These are phyloP conservation scores for Posidonia australis DNA, from an alignment of 106 monocot genomes.

Conservation along the genomic window DNA sequence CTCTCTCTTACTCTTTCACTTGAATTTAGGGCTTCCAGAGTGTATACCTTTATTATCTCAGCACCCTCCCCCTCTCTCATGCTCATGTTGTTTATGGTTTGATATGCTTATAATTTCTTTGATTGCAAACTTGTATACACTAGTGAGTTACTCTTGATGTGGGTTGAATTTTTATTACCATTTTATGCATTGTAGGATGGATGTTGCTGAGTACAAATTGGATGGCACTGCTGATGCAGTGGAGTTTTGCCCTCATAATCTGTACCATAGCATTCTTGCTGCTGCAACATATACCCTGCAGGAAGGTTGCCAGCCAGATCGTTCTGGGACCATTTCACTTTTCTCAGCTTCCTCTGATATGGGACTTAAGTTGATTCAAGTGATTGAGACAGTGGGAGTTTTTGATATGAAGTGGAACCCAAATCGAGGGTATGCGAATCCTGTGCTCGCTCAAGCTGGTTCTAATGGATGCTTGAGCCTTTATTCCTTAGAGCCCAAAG, in stretches of 20 bases:
- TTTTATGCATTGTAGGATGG: conserved; percentile 13
- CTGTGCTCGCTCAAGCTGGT: conserved; percentile 65
- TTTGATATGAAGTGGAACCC: conserved; percentile 31
- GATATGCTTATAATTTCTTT: too few species aligned
- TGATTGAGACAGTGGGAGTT: conserved; percentile 15
- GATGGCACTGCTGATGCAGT: conserved; percentile 84
- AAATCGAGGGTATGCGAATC: neutral
- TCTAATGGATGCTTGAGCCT: conserved; percentile 52
- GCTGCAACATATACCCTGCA: conserved; percentile 27
- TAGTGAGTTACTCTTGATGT: too few species aligned
- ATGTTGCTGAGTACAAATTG: conserved; percentile 14
- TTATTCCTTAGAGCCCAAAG: conserved; percentile 16
- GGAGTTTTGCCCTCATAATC: conserved; percentile 30
- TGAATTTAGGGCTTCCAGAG: too few species aligned
- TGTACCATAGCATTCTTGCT: conserved; percentile 14
- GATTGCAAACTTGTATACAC: too few species aligned
- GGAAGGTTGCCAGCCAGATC: conserved; percentile 10
- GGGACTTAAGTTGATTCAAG: conserved; percentile 16
- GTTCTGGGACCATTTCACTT: conserved; percentile 22
- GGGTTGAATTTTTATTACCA: too few species aligned
- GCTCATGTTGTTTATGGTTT: too few species aligned
- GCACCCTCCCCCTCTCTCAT: too few species aligned
- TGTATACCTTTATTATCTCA: too few species aligned
- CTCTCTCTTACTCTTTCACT: too few species aligned
- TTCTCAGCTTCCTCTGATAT: conserved; percentile 12